These are phyloP conservation scores for Podospora fimiseda DNA, from an alignment of 495 filamentous ascomycete genomes.

Conservation along the genomic window DNA sequence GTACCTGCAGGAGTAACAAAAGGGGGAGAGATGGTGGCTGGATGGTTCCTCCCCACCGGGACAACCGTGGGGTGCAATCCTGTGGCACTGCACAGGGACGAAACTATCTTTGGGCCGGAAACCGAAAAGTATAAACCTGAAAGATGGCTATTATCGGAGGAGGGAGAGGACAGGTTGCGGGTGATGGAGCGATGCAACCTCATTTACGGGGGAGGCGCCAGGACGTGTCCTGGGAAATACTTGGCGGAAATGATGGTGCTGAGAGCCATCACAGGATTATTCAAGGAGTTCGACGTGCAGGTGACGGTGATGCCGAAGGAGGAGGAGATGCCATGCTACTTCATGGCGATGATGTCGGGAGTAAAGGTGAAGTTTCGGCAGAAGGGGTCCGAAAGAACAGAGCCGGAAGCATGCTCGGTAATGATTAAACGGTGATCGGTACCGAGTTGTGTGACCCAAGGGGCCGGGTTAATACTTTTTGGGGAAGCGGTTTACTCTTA, in stretches of 20 bases:
- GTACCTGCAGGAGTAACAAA: slow-evolving; percentile 45
- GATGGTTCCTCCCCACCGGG: slow-evolving; percentile 47
- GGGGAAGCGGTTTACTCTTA: background rate
- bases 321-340: slow-evolving; percentile 25
- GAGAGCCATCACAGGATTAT: slow-evolving; percentile 57
- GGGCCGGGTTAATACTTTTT: background rate
- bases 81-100: slow-evolving; percentile 50
- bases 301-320: slow-evolving; percentile 21
- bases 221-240: slow-evolving; percentile 64
- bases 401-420: background rate
- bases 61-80: slow-evolving; percentile 54
- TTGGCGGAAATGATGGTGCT: slow-evolving; percentile 57
- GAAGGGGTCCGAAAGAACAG: background rate
- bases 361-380: slow-evolving; percentile 24
- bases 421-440: background rate
- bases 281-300: slow-evolving; percentile 50
- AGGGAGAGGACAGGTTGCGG: slow-evolving; percentile 6
- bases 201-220: slow-evolving; percentile 57
- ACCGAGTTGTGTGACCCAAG: background rate
- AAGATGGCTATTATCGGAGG: slow-evolving; percentile 44
- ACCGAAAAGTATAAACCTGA: slow-evolving; percentile 49
- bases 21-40: slow-evolving; percentile 33
- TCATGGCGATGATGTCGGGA: slow-evolving; percentile 36
- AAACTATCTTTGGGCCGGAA: slow-evolving; percentile 48
- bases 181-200: slow-evolving; percentile 43